phyloP scores from a whole-genome alignment of 208 protist genomes.

The Crithidia acanthocephali region DNA sequence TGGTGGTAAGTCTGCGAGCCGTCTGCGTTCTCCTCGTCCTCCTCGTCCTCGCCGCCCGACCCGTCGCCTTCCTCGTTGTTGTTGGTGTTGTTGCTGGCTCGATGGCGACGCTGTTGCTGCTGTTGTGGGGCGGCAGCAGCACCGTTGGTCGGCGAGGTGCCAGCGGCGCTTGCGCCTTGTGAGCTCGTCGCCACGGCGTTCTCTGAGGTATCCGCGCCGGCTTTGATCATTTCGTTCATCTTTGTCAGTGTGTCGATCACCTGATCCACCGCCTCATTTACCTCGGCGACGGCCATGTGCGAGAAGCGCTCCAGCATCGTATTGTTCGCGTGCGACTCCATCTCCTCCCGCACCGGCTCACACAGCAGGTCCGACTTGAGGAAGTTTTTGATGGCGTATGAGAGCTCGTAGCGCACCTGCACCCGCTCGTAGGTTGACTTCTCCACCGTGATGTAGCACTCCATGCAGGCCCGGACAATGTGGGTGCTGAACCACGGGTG shows the following conservation, averaged over 20 bases:
- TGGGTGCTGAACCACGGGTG: conserved; percentile 84
- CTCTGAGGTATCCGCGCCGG: conserved; percentile 68
- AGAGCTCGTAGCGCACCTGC: conserved; percentile 86
- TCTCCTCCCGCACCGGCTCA: conserved; percentile 73
- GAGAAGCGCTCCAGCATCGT: conserved; percentile 87
- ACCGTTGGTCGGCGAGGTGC: background rate
- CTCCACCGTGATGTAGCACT: conserved; percentile 92
- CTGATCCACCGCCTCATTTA: conserved; percentile 86
- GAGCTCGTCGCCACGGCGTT: conserved; percentile 38
- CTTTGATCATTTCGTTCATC: conserved; percentile 82
- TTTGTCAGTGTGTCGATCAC: conserved; percentile 80
- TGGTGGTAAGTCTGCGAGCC: conserved; percentile 75
- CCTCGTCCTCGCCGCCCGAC: conserved; percentile 33
- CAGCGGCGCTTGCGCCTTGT: background rate
- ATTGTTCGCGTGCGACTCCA: conserved; percentile 63
- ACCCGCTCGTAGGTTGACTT: conserved; percentile 87
- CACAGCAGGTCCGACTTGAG: conserved; percentile 72
- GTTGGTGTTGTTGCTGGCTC: background rate
- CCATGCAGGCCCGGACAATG: conserved; percentile 83
- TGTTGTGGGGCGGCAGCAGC: background rate
- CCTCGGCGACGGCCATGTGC: conserved; percentile 89
- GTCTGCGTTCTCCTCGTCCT: conserved; percentile 54
- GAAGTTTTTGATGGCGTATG: conserved; percentile 76
- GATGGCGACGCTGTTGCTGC: background rate
- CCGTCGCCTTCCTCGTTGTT: conserved; percentile 18